phyloP scores from a whole-genome alignment of 495 filamentous ascomycete species.

The Ramalina peruviana region DNA sequence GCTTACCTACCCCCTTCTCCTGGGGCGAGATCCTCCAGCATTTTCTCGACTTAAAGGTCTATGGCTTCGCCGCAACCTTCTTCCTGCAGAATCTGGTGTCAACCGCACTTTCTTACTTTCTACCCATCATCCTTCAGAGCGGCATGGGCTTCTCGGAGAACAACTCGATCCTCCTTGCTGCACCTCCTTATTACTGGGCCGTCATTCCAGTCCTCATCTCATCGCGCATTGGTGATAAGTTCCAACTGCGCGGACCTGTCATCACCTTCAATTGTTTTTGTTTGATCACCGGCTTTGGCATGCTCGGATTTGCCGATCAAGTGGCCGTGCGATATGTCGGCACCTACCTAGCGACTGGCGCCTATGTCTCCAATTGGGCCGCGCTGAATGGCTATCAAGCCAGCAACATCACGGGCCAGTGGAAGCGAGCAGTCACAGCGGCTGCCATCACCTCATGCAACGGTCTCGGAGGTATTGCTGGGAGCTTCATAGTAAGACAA shows the following conservation, averaged over 20 bases:
- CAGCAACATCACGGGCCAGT: slow-evolving; percentile 34
- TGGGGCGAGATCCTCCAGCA: slow-evolving; percentile 43
- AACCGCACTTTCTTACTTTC: slow-evolving; percentile 49
- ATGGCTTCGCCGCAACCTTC: slow-evolving; percentile 58
- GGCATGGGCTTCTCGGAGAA: slow-evolving; percentile 60
- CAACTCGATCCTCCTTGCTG: slow-evolving; percentile 54
- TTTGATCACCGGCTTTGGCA: slow-evolving; percentile 57
- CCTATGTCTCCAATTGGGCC: slow-evolving; percentile 71
- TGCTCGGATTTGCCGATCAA: slow-evolving; percentile 57
- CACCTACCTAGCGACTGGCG: slow-evolving; percentile 61
- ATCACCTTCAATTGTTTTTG: slow-evolving; percentile 62
- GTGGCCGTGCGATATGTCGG: slow-evolving; percentile 60
- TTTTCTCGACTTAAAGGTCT: slow-evolving; percentile 55
- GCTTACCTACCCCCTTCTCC: slow-evolving; percentile 44
- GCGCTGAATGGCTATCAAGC: slow-evolving; percentile 49
- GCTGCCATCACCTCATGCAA: slow-evolving; percentile 58
- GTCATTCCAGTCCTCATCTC: slow-evolving; percentile 57
- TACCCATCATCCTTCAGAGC: slow-evolving; percentile 56
- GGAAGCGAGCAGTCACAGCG: slow-evolving; percentile 62
- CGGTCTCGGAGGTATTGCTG: slow-evolving; percentile 62
- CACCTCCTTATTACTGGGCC: slow-evolving; percentile 66
- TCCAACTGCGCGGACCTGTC: slow-evolving; percentile 48
- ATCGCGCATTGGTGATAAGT: slow-evolving; percentile 53
- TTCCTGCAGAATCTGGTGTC: slow-evolving; percentile 53
- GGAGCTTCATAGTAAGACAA: slow-evolving; percentile 57